Conservation (phyloP, 768 basidiomycete genomes). For the Leccinum barrowsii region DNA sequence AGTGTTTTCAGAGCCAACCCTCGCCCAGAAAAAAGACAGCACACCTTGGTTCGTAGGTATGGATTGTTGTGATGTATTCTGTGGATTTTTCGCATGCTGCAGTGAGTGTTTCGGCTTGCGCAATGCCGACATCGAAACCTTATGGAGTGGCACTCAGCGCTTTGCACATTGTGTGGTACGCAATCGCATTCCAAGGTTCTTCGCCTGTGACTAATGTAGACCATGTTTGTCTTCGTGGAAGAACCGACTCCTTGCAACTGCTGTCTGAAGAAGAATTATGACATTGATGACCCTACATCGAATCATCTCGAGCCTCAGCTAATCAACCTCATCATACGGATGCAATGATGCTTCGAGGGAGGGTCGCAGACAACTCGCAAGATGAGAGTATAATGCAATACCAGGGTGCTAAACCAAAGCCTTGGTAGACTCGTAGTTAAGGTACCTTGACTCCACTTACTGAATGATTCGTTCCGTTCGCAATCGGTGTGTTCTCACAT, state of each 20-base stretch:
- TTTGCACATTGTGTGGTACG: conserved; percentile 19
- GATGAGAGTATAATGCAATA: conserved; percentile 7
- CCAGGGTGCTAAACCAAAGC: conserved; percentile 18
- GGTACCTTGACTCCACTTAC: neutral
- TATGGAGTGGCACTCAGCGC: neutral
- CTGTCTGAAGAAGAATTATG: conserved; percentile 11
- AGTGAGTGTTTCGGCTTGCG: conserved; percentile 6
- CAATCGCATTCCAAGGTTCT: neutral
- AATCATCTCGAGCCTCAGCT: neutral
- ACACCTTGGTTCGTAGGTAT: conserved; percentile 1
- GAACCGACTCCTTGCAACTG: conserved; percentile 13
- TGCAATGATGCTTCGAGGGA: conserved; percentile 15
- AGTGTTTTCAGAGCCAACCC: no score
- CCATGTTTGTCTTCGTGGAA: neutral
- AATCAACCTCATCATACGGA: conserved; percentile 13
- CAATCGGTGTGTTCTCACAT: neutral
- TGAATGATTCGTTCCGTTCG: no score
- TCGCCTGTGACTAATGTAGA: neutral
- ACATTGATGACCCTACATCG: neutral
- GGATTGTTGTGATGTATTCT: conserved; percentile 26
- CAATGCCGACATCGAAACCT: neutral
- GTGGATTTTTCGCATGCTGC: conserved; percentile 20
- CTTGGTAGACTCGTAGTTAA: neutral
- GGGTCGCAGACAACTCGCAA: conserved; percentile 9
- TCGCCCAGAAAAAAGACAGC: neutral